Base-by-base conservation (phyloP, 306 rosid species). In the Cotoneaster glaucophyllus region DNA sequence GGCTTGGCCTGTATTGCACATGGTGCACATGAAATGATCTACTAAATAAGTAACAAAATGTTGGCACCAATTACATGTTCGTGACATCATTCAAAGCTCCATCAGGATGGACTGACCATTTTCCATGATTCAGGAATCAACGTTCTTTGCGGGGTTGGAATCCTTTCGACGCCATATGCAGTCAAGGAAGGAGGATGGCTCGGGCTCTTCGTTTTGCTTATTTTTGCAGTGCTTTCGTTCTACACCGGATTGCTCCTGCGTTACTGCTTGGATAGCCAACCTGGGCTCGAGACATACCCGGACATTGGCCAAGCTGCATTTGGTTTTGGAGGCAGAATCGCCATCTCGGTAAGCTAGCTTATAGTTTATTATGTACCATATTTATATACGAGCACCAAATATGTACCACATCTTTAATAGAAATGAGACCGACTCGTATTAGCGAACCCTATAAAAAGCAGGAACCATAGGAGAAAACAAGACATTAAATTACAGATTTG, bases 241-340 rank as follows among this genome's bases (percentile, higher is more conserved):
- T 96, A 96, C 82, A 96, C 99, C 19, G 99, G 99, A 19, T 62
- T 92, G 45, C 98, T 96, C 28, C 78, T 96, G 84, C 93, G 97
- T 64, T 52, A 73, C 67, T 96, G 99, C 81, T 84, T 96, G 87
- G 99, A 96, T 56, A 96, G 99, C 63, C 87, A 85, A 64, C 97
- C 99, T 41, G 98, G 92, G 21, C 86, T 96, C 25, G 97, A 96
- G 78, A 96, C 99, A n/a, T 96, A 92, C 81, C 99, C 99, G 13
- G 99, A 96, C 65, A 87, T 96, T 81, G 99, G 99, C 64, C 96
- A 90, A 70, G 99, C 98, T 74, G 99, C 99, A 45, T 96, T 96
- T 75, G 99, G 99, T 44, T 76, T 87, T 37, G 18, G 78, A 1
- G 99, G 99, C 56, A 88, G 99, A 54, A 84, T 96, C 8, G 79